Evolutionary conservation across 805 yeast species (phyloP), one percentile per base, ranked within the genome.

Genomic region (Metschnikowia peoriensis): DNA sequence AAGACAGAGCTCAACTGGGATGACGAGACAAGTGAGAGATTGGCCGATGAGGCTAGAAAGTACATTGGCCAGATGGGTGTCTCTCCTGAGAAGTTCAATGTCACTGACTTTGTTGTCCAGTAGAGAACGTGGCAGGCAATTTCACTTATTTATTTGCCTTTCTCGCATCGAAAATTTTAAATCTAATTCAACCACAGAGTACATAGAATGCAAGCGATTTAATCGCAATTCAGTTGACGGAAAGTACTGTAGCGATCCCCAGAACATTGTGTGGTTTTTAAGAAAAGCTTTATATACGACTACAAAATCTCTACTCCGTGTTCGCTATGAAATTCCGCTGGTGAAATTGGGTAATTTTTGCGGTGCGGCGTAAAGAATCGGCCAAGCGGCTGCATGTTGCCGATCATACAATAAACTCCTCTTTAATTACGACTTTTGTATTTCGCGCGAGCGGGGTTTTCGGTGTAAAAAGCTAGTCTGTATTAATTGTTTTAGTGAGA

Each of bases 1-100:
- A 91, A 84, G 60, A 76, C 81, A 48, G 94, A 88, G 69, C 78
- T 88, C 56, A 72, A 80, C 45, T 92, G 98, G 98, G 77, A 76
- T 59, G 75, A 76, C 42, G 76, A 72, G 14, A 79, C 84, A 54
- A 83, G 84, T 67, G 74, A 77, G 49, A 68, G 73, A 58, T 81
- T 85, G 73, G 77, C 70, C 57, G 62, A 52, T 44, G 78, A 78
- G 51, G 80, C 91, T 37, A 73, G 66, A 42, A 79, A 78, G 37
- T 85, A 77, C 67, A 82, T 87, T 62, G 81, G 84, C 55, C 77
- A 83, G 46, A 84, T 84, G 81, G 89, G 89, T 61, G 67, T 74
- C 16, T 53, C 58, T n/a, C 44, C 64, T 27, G 54, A 60, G 43
- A 60, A 60, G 56, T 60, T 60, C 47, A 55, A 59, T 37, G 63